These are phyloP conservation scores for Capronia americana DNA, from an alignment of 2,329 filamentous ascomycete genomes.

Conservation along the genomic window DNA sequence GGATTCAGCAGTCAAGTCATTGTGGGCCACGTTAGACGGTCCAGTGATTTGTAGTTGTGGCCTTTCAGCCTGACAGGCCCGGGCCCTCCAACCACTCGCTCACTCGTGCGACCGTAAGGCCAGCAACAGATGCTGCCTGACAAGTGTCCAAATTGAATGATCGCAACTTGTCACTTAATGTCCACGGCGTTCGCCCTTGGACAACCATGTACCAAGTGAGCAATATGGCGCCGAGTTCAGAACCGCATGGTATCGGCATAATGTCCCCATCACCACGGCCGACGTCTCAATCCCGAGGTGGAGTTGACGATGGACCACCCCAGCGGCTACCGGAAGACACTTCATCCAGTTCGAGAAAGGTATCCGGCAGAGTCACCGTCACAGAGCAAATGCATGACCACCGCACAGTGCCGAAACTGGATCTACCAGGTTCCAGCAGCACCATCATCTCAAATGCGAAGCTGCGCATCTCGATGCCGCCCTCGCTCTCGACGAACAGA, in stretches of 20 bases:
- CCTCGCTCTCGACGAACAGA: slow-evolving; percentile 10
- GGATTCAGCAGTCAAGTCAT: background rate
- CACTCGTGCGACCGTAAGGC: background rate
- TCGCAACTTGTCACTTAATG: background rate
- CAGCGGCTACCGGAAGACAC: background rate
- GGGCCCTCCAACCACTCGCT: background rate
- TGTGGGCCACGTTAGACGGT: background rate
- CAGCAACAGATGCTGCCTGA: slow-evolving; percentile 4
- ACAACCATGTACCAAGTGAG: background rate
- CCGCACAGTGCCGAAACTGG: background rate
- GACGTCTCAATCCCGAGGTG: slow-evolving; percentile 6
- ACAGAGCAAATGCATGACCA: background rate
- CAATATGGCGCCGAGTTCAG: slow-evolving; percentile 12
- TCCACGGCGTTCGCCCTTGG: background rate
- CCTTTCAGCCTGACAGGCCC: background rate
- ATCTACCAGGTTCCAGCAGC: background rate
- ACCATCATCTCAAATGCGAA: slow-evolving; percentile 7
- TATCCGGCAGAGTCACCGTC: slow-evolving; percentile 1
- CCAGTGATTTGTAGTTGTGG: background rate
- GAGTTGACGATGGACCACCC: background rate
- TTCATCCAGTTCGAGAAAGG: slow-evolving; percentile 11
- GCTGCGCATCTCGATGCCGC: slow-evolving; percentile 1
- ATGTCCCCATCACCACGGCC: background rate
- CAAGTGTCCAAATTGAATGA: slow-evolving; percentile 1
- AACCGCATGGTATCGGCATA: background rate